Percentiles rank a stretch among this genome's conserved stretches.
Conservation (phyloP, 257 asterid genomes). For the Fraxinus pennsylvanica region DNA sequence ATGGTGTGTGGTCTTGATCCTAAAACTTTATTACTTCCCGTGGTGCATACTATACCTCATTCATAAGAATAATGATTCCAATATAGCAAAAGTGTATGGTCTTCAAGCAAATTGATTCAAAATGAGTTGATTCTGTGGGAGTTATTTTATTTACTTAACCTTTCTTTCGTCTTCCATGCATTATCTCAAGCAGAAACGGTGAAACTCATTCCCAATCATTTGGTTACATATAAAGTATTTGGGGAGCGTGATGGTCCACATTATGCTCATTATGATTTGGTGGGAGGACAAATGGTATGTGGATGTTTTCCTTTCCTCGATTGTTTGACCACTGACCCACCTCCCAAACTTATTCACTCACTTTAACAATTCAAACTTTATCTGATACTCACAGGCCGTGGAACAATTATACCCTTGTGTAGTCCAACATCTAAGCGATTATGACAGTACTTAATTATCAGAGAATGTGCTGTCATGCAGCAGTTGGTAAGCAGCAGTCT, state of each 20-base stretch:
- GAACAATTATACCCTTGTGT: slow-evolving; percentile 76
- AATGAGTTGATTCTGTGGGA: slow-evolving; percentile 3
- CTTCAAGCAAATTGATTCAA: slow-evolving; percentile 7
- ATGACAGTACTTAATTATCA: slow-evolving; percentile 41
- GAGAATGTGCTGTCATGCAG: neutral
- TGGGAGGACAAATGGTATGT: slow-evolving; percentile 86
- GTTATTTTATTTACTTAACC: neutral
- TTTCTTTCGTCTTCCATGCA: slow-evolving; percentile 16
- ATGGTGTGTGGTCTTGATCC: slow-evolving; percentile 50
- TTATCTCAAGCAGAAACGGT: slow-evolving; percentile 61
- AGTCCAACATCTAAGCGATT: slow-evolving; percentile 57
- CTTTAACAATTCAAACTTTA: slow-evolving; percentile 15
- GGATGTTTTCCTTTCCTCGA: slow-evolving; percentile 7
- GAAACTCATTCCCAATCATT: slow-evolving; percentile 70
- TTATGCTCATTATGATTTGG: slow-evolving; percentile 97
- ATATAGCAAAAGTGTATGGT: neutral
- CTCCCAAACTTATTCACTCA: neutral
- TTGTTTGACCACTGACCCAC: neutral
- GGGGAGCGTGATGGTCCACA: slow-evolving; percentile 86
- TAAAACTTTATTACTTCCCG: neutral
- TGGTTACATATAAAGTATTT: slow-evolving; percentile 71
- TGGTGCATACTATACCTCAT: neutral
- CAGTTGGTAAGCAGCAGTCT: slow-evolving; percentile 21
- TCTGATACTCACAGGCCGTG: slow-evolving; percentile 59
- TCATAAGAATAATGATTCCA: neutral